A percentile compares a stretch with the other conserved stretches of the same genome.
Conservation (phyloP, 768 basidiomycete species). For the Podaxis pistillaris region DNA sequence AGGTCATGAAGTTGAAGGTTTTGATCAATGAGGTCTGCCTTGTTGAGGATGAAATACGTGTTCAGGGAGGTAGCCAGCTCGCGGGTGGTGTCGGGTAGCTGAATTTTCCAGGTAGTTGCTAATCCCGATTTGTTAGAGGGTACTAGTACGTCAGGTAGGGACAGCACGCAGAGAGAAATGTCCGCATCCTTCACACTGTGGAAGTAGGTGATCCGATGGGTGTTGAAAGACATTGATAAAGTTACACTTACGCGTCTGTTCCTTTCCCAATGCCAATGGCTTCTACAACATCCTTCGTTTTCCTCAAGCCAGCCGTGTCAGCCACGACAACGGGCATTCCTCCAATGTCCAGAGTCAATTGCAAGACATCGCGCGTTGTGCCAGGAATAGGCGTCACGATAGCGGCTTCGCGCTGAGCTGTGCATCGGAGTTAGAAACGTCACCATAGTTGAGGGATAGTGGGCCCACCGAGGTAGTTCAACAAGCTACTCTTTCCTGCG, state of each 20-base stretch:
- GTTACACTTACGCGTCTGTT: slow-evolving; percentile 51
- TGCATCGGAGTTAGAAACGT: background rate
- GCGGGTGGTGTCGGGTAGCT: slow-evolving; percentile 43
- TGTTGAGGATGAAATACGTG: slow-evolving; percentile 79
- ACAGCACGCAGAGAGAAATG: slow-evolving; percentile 77
- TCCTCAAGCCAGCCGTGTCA: slow-evolving; percentile 84
- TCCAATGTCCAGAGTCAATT: slow-evolving; percentile 84
- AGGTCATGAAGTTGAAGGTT: background rate
- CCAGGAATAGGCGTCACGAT: slow-evolving; percentile 88
- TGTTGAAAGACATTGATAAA: background rate
- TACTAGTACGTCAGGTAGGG: slow-evolving; percentile 49
- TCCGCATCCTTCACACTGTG: slow-evolving; percentile 66
- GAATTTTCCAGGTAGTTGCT: slow-evolving; percentile 14
- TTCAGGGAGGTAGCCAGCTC: slow-evolving; percentile 44
- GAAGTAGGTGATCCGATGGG: background rate
- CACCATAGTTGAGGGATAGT: background rate
- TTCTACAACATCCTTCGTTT: slow-evolving; percentile 71
- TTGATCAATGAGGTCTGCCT: slow-evolving; percentile 53
- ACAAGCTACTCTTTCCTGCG: slow-evolving; percentile 87
- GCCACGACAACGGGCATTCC: slow-evolving; percentile 79
- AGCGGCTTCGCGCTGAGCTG: slow-evolving; percentile 84
- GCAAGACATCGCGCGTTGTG: slow-evolving; percentile 86
- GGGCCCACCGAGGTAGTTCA: slow-evolving; percentile 76
- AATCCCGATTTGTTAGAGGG: slow-evolving; percentile 1
- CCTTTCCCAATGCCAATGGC: slow-evolving; percentile 81